Percentiles rank a stretch among this genome's conserved stretches.
These are phyloP conservation scores for Iberis pinnata DNA, from an alignment of 345 rosid genomes.

Conservation along the genomic window DNA sequence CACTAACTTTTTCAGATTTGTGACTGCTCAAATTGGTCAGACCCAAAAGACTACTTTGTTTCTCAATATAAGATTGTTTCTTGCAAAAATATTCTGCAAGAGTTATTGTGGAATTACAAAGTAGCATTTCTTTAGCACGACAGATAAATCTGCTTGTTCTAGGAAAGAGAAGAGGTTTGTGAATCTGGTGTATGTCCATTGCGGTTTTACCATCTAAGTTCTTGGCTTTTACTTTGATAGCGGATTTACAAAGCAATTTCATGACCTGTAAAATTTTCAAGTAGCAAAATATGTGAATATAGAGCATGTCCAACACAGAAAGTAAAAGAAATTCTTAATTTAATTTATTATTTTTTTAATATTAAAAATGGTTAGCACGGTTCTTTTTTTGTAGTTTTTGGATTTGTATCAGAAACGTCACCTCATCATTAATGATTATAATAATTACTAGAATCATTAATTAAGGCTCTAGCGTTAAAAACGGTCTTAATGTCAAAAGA, in stretches of 20 bases:
- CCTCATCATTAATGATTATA: too few relatives aligned
- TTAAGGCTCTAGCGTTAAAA: too few relatives aligned
- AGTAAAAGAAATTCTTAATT: too few relatives aligned
- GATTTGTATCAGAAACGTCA: too few relatives aligned
- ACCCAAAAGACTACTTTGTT: conserved; percentile 9
- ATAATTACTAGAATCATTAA: too few relatives aligned
- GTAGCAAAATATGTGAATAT: too few relatives aligned
- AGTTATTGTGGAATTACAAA: background rate
- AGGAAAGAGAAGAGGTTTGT: background rate
- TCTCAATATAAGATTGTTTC: conserved; percentile 6
- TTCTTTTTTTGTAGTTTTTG: too few relatives aligned
- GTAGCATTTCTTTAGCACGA: conserved; percentile 11
- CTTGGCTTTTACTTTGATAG: conserved; percentile 19
- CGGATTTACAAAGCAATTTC: conserved; percentile 6
- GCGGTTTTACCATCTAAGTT: conserved; percentile 26
- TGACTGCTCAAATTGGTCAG: background rate
- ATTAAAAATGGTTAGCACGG: too few relatives aligned
- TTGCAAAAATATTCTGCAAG: conserved; percentile 16
- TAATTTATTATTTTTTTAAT: too few relatives aligned
- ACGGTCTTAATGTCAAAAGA: too few relatives aligned
- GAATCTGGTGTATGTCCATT: conserved; percentile 19
- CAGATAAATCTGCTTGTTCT: background rate
- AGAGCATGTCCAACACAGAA: too few relatives aligned
- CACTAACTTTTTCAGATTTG: background rate
- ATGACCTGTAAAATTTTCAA: too few relatives aligned